A percentile compares a stretch with the other conserved stretches of the same genome.
These are phyloP conservation scores for Yamadazyma buinensis DNA, from an alignment of 1,139 yeast genomes.

Conservation along the genomic window DNA sequence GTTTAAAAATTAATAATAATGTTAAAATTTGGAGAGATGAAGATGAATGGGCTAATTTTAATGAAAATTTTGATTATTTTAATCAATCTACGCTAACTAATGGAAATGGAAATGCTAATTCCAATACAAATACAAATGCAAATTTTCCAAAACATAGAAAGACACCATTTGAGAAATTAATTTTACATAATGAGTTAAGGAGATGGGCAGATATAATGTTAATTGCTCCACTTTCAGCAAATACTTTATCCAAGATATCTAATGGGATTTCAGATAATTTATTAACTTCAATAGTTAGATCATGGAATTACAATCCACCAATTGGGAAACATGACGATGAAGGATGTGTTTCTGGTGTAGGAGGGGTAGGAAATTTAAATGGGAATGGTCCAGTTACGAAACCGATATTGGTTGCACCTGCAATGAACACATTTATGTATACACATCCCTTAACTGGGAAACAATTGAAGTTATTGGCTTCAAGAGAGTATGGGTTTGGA, in stretches of 20 bases:
- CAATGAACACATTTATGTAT: slow-evolving; percentile 96
- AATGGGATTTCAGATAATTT: slow-evolving; percentile 91
- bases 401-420: slow-evolving; percentile 90
- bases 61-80: slow-evolving; percentile 26
- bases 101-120: not conserved
- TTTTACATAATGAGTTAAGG: slow-evolving; percentile 82
- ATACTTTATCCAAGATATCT: slow-evolving; percentile 85
- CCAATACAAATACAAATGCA: no score
- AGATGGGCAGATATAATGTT: slow-evolving; percentile 95
- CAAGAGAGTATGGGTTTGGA: slow-evolving; percentile 41
- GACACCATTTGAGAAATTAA: slow-evolving; percentile 41
- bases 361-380: no score
- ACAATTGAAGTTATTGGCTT: slow-evolving; percentile 58
- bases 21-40: slow-evolving; percentile 92
- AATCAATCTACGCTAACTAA: slow-evolving; percentile 1
- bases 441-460: slow-evolving; percentile 89
- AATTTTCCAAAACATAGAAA: slow-evolving; percentile 26
- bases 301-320: slow-evolving; percentile 71
- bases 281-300: slow-evolving; percentile 75
- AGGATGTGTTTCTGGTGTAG: not conserved
- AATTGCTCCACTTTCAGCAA: slow-evolving; percentile 92
- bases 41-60: slow-evolving; percentile 78
- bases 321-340: slow-evolving; percentile 5
- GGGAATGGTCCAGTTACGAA: slow-evolving; percentile 30
- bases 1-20: slow-evolving; percentile 72